phyloP scores from a whole-genome alignment of 2,329 filamentous ascomycete species.

The Rosellinia necatrix region DNA sequence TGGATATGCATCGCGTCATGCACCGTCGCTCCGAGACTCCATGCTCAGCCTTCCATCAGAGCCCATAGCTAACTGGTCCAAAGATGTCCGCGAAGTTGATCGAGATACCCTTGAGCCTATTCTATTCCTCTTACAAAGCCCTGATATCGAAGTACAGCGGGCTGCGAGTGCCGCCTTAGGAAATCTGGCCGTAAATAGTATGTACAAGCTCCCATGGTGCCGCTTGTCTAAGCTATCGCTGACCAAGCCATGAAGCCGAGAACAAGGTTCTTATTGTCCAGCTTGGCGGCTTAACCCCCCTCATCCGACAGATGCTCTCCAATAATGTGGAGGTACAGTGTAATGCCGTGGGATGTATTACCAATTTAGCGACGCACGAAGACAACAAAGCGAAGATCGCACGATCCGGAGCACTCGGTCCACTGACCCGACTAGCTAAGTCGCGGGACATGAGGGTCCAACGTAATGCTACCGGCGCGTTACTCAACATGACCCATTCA shows the following conservation, averaged over 20 bases:
- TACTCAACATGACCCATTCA: slow-evolving; percentile 99
- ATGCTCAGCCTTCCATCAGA: neutral
- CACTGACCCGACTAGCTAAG: slow-evolving; percentile 89
- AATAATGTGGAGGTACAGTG: slow-evolving; percentile 98
- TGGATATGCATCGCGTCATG: neutral
- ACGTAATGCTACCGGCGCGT: slow-evolving; percentile 91
- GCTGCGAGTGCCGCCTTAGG: slow-evolving; percentile 95
- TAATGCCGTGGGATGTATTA: slow-evolving; percentile 98
- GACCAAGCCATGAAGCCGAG: slow-evolving; percentile 65
- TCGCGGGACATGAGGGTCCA: slow-evolving; percentile 99
- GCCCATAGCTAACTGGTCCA: slow-evolving; percentile 14
- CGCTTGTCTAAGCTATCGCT: slow-evolving; percentile 12
- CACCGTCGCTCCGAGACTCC: neutral
- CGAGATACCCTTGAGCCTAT: slow-evolving; percentile 95
- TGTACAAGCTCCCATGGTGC: slow-evolving; percentile 40
- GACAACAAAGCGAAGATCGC: slow-evolving; percentile 99
- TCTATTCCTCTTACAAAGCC: slow-evolving; percentile 89
- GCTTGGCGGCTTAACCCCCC: slow-evolving; percentile 83
- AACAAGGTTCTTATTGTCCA: slow-evolving; percentile 98
- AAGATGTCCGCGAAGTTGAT: slow-evolving; percentile 96
- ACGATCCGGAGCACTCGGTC: slow-evolving; percentile 87
- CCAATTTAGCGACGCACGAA: slow-evolving; percentile 95
- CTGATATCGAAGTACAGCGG: slow-evolving; percentile 95
- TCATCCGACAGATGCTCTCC: slow-evolving; percentile 98
- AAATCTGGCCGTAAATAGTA: slow-evolving; percentile 97